Base-by-base conservation (phyloP, 495 filamentous ascomycete genomes). In the Hapsidospora chrysogenum region DNA sequence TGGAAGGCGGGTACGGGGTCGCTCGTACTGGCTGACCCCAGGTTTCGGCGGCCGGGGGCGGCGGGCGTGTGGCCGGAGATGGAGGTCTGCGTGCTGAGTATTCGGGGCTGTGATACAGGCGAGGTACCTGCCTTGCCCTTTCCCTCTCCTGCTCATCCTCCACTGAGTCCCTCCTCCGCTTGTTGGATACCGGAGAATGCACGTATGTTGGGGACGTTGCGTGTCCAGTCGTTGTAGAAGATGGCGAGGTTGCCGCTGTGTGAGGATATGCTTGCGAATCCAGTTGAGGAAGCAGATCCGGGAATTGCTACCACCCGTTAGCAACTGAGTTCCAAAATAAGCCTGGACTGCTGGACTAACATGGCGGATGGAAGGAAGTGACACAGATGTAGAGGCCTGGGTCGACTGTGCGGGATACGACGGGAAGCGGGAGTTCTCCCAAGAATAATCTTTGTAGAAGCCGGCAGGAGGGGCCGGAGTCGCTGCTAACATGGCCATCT, bases 121-220 rank as follows among this genome's bases (percentile, higher is more conserved):
- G 53, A 19, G 60, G 57, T 15, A 57, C 36, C 6, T 49, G 43
- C 26, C 46, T 47, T 14, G 41, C 42, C 15, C 49, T 43, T 17
- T 52, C 45, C 4, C 17, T 13, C 9, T 55, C 52, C 19, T 26
- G 32, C 21, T 50, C 48, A n/a, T 51, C 45, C 3, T 53, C 48
- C 18, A 38, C 19, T 14, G 52, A 56, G 9, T 50, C 27, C 9
- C 54, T 47, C 37, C 51, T 47, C 36, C 60, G 52, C 45, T 61
- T 63, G 31, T 45, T 44, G 9, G 41, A 40, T 27, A 27, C 44
- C 18, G 58, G 54, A 18, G 59, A 60, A 27, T 60, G 47, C 5
- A 45, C 29, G 36, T 61, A 61, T 17, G 55, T 47, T 4, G 52
- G 47, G 4, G 52, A 43, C 8, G 49, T 52, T 27, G 45, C 36